phyloP scores from a whole-genome alignment of 768 basidiomycete species.

The Trametopsis cervina region DNA sequence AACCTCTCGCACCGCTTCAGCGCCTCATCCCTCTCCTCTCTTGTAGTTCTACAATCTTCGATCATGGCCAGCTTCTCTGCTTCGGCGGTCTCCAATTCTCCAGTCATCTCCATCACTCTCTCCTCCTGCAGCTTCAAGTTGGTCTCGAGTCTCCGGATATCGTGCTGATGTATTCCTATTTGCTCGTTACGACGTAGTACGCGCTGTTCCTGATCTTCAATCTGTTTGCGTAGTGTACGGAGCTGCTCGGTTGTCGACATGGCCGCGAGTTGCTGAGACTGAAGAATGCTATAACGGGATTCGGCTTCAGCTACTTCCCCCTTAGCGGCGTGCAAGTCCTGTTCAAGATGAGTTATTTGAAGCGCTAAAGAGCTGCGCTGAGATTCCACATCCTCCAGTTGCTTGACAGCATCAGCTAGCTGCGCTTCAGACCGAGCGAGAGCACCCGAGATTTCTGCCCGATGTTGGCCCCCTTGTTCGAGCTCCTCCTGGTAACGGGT shows the following conservation, averaged over 20 bases:
- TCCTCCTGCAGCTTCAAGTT: slow-evolving; percentile 74
- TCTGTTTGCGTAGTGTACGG: slow-evolving; percentile 50
- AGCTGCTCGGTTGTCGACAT: slow-evolving; percentile 54
- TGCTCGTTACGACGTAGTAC: slow-evolving; percentile 64
- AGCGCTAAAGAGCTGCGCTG: slow-evolving; percentile 62
- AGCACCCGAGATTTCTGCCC: slow-evolving; percentile 15
- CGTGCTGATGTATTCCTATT: slow-evolving; percentile 74
- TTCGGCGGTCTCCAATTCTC: slow-evolving; percentile 57
- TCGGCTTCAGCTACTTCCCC: slow-evolving; percentile 51
- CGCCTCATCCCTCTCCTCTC: slow-evolving; percentile 66
- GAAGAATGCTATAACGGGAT: slow-evolving; percentile 52
- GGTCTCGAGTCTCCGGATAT: slow-evolving; percentile 68
- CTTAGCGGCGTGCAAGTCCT: slow-evolving; percentile 47
- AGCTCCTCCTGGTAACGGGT: slow-evolving; percentile 16
- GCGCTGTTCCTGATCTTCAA: slow-evolving; percentile 61
- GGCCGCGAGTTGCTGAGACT: slow-evolving; percentile 57
- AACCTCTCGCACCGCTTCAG: slow-evolving; percentile 46
- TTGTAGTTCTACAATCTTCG: slow-evolving; percentile 74
- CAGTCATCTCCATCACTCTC: slow-evolving; percentile 58
- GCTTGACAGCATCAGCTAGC: slow-evolving; percentile 36
- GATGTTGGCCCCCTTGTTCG: slow-evolving; percentile 3
- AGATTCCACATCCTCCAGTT: slow-evolving; percentile 51
- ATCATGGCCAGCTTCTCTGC: slow-evolving; percentile 76
- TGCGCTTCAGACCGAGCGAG: slow-evolving; percentile 38
- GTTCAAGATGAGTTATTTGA: slow-evolving; percentile 54